Base-by-base conservation (phyloP, 495 filamentous ascomycete genomes). In the Neurospora sp. region DNA sequence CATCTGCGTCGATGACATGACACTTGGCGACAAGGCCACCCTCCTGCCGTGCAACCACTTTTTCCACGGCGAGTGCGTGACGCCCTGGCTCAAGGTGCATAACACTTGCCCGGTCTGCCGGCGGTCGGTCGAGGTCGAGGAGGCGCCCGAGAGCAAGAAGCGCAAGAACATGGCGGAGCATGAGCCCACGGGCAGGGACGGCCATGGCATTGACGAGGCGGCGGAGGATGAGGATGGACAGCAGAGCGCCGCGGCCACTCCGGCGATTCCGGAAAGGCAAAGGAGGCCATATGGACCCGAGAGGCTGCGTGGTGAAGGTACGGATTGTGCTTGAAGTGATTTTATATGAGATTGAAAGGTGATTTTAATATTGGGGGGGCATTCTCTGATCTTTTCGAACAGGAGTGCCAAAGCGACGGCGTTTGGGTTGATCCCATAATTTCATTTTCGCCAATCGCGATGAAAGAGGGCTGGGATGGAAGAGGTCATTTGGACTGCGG, bases 61-160 rank as follows among this genome's bases (percentile, higher is more conserved):
- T 90, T 98, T 96, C 80, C 93, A 96, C 77, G 89, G 86, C 70
- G 80, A 85, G 20, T 97, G 94, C 75, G 89, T 94, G 68, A 84
- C 86, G 45, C 83, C 89, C 65, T 97, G 94, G 94, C 79, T 97
- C 20, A 87, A 86, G 76, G 89, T 94, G 78, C 93, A 96, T 75
- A 90, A 95, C 72, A 96, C 93, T 1, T 97, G 94, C 77, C 94
- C 94, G 0, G 91, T 95, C 73, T 97, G 94, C 78, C 86, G 94
- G 68, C 85, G 89, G 74, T 85, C 92, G 39, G 93, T 97, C 71
- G 87, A 88, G 75, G 69, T 68, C 41, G 74, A 74, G 20, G 72
- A 47, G 38, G 39, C 45, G 16, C 22, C n/a, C 41, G 40, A 35
- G 18, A 71, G 12, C 12, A 71, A 71, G 44, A 41, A 39, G 61